phyloP scores from a whole-genome alignment of 352 stramenopile genomes.

The Globisporangium okanoganense region DNA sequence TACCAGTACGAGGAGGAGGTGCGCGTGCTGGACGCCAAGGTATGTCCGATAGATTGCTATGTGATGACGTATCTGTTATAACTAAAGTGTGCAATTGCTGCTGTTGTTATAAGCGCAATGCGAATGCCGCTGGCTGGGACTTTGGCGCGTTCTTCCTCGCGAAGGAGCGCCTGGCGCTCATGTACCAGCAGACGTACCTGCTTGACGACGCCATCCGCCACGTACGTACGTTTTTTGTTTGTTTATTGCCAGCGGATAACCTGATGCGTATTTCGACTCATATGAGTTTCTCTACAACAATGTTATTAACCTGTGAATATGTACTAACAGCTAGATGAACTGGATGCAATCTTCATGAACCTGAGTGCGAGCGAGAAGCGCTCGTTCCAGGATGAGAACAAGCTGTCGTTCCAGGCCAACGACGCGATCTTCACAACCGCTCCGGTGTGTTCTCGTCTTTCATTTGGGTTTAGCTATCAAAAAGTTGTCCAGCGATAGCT shows the following conservation, averaged over 20 bases:
- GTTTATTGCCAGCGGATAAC: neutral
- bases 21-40: slow-evolving; percentile 58
- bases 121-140: slow-evolving; percentile 48
- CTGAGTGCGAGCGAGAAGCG: slow-evolving; percentile 31
- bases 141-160: slow-evolving; percentile 77
- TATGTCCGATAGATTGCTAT: slow-evolving; percentile 7
- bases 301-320: neutral
- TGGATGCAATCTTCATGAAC: slow-evolving; percentile 71
- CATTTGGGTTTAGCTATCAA: neutral
- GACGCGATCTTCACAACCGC: slow-evolving; percentile 63
- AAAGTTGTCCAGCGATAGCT: neutral
- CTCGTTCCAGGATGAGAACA: slow-evolving; percentile 18
- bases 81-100: neutral
- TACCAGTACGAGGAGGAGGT: slow-evolving; percentile 79
- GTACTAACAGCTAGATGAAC: slow-evolving; percentile 59
- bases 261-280: too few species aligned
- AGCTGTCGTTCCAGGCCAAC: slow-evolving; percentile 19
- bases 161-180: slow-evolving; percentile 74
- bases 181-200: slow-evolving; percentile 84
- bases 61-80: neutral
- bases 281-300: too few species aligned
- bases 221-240: slow-evolving; percentile 31
- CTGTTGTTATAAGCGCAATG: slow-evolving; percentile 25
- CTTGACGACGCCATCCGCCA: slow-evolving; percentile 80
- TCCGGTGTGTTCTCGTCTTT: slow-evolving; percentile 29